Evolutionary conservation across 2,329 filamentous ascomycete species (phyloP), one percentile per base, ranked within the genome.

Genomic region (Endothia cerciana): DNA sequence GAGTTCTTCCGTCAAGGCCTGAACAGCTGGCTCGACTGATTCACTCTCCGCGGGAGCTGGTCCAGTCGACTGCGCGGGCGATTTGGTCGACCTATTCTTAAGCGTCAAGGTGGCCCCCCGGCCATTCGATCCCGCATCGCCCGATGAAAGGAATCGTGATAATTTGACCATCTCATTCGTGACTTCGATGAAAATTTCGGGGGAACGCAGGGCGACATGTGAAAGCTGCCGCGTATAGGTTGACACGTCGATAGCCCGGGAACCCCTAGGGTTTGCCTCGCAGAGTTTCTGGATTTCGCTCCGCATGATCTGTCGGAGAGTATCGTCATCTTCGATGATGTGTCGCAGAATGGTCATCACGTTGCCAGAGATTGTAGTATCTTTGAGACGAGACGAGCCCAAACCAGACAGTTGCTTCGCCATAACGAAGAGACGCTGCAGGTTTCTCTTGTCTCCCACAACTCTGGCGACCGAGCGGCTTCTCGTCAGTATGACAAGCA

Each of bases 401-500:
- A 89, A 85, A 33, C 91, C 91, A 25, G 92, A 89, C 66, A 98
- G 86, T 76, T 98, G 94, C 76, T 96, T 97, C 65, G 94, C 89
- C 92, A 98, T 97, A 61, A 97, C 87, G 77, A 99, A 98, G 28
- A 99, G 82, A 36, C 93, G 87, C 74, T 95, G 92, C 59, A 99
- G 83, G 72, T 97, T 96, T 74, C 89, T 91, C 80, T 93, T 97
- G 75, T 97, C 91, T 5, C 92, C 92, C 57, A 98, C 84, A 55
- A 85, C 82, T 69, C 88, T 85, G 2, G 95, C 94, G 68, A 96
- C 83, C 17, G 87, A 82, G 60, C 93, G 89, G 67, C 88, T 87
- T 28, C 96, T 88, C 1, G 95, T 97, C 38, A 99, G 82, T 68
- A 97, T 93, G 38, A 97, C 92, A 41, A 99, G 80, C 15, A 97